Percentiles rank a stretch among this genome's conserved stretches.
These are phyloP conservation scores for Aphanomyces euteiches DNA, from an alignment of 352 stramenopile species.

Conservation along the genomic window DNA sequence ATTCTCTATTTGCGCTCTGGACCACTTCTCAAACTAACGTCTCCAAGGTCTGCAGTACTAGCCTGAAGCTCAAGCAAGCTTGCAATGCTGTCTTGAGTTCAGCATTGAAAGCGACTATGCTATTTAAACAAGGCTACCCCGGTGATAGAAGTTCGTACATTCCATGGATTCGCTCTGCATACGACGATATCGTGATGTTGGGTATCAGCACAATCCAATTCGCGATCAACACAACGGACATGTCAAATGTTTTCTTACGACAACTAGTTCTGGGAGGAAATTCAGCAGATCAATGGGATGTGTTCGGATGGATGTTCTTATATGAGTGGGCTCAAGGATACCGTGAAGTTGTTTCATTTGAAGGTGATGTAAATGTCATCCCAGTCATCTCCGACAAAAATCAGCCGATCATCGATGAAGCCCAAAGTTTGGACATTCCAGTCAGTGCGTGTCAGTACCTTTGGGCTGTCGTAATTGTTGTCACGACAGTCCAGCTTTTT, in stretches of 20 bases:
- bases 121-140: not conserved
- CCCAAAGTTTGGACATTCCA: constrained; percentile 4
- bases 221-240: not conserved
- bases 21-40: not conserved
- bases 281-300: not conserved
- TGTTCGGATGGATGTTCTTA: constrained; percentile 5
- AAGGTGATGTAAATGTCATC: not conserved
- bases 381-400: constrained; percentile 2
- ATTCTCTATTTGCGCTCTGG: not conserved
- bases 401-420: not conserved
- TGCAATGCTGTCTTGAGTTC: not conserved
- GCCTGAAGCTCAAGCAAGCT: not conserved
- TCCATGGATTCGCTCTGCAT: not conserved
- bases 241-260: not conserved
- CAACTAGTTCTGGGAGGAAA: not conserved
- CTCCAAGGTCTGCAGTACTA: not conserved
- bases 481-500: not conserved
- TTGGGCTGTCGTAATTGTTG: not conserved
- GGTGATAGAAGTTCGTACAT: not conserved
- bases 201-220: not conserved
- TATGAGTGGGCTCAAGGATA: not conserved
- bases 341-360: constrained; percentile 9
- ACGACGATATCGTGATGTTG: not conserved
- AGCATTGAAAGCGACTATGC: not conserved
- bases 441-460: constrained; percentile 20